A percentile compares a stretch with the other conserved stretches of the same genome.
Evolutionary conservation across 345 rosid species (phyloP).

Genomic region (Raphanus sativus): DNA sequence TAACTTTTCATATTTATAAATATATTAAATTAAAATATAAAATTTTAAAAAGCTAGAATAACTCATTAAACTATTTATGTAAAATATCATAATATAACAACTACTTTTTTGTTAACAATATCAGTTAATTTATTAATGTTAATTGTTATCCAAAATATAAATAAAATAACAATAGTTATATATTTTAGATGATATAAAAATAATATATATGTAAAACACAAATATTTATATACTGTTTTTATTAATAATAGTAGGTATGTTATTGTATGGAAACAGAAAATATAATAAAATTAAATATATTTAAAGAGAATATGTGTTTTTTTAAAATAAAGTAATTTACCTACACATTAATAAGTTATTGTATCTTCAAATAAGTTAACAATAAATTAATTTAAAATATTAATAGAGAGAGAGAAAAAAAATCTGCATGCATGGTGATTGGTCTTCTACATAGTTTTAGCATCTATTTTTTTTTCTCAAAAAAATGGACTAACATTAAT

Average conservation of each 20-base stretch:
- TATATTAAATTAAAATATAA: no score
- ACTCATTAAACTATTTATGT: no score
- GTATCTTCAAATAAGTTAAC: not conserved
- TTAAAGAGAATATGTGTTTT: not conserved
- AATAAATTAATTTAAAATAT: no score
- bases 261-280: no score
- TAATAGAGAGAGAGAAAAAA: not conserved
- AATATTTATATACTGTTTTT: no score
- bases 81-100: not conserved
- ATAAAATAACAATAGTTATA: no score
- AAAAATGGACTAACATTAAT: no score
- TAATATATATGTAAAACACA: not conserved
- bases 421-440: not conserved
- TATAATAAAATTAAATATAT: no score
- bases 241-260: not conserved
- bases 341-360: no score
- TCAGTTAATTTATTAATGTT: not conserved
- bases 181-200: not conserved
- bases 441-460: not conserved
- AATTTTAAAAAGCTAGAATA: no score
- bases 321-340: no score
- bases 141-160: not conserved
- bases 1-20: no score
- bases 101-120: not conserved
- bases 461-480: not conserved